Conservation (phyloP, 1,284 basidiomycete genomes). For the Cutaneotrichosporon curvatum region DNA sequence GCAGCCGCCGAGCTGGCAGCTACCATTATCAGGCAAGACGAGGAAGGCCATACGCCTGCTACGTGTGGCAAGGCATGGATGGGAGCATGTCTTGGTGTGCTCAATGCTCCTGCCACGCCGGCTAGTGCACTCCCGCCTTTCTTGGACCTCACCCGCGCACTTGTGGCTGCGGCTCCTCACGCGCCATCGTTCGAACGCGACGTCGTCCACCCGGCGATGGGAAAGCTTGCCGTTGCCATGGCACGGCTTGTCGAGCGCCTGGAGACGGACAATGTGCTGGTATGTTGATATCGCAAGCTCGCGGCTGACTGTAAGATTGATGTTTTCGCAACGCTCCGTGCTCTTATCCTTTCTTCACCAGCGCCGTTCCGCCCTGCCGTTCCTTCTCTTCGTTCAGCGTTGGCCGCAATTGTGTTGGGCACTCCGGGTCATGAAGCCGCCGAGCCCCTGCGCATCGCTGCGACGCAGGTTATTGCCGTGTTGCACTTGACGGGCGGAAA, state of each 20-base stretch:
- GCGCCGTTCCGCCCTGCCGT: constrained; percentile 36
- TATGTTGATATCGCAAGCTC: constrained; percentile 19
- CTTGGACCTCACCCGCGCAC: constrained; percentile 21
- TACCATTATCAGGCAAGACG: constrained; percentile 30
- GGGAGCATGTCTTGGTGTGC: constrained; percentile 21
- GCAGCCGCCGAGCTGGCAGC: constrained; percentile 21
- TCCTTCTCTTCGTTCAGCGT: constrained; percentile 21
- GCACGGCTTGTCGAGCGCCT: constrained; percentile 27
- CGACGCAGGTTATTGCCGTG: constrained; percentile 27
- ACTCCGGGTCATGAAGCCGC: constrained; percentile 5
- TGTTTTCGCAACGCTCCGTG: constrained; percentile 19
- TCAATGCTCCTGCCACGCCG: constrained; percentile 12
- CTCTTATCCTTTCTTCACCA: constrained; percentile 32
- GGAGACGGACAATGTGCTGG: constrained; percentile 17
- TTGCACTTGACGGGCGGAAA: constrained; percentile 39
- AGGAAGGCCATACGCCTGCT: constrained; percentile 33
- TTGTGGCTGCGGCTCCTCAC: constrained; percentile 24
- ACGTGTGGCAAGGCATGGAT: constrained; percentile 40
- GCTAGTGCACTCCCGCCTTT: constrained; percentile 8
- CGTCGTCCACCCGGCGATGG: constrained; percentile 37
- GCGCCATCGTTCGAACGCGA: constrained; percentile 42
- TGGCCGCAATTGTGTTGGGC: constrained; percentile 23
- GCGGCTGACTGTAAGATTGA: constrained; percentile 2
- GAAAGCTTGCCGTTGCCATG: constrained; percentile 35
- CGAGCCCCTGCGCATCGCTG: constrained; percentile 4